A percentile compares a stretch with the other conserved stretches of the same genome.
Conservation (phyloP, 352 stramenopile genomes). For the Globisporangium cystogenes region DNA sequence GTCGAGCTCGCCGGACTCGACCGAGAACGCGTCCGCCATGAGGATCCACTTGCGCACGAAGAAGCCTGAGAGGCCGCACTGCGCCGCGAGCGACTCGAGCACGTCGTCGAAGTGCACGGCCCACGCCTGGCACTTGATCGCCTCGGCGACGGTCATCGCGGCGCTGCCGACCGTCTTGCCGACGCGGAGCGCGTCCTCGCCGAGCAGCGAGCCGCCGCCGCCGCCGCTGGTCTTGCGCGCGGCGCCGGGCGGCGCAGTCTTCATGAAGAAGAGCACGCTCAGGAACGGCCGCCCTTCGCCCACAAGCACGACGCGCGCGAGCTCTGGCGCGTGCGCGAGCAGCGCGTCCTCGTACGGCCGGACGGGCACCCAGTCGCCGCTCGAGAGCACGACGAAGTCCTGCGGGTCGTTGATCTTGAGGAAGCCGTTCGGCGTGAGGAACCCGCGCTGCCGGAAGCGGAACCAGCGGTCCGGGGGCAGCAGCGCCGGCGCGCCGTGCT, state of each 20-base stretch:
- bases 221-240: constrained; percentile 16
- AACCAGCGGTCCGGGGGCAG: constrained; percentile 39
- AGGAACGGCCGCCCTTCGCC: constrained; percentile 66
- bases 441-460: constrained; percentile 43
- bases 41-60: constrained; percentile 78
- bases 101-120: constrained; percentile 69
- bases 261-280: constrained; percentile 75
- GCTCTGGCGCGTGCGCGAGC: constrained; percentile 36
- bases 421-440: constrained; percentile 67
- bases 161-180: constrained; percentile 25
- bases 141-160: constrained; percentile 50
- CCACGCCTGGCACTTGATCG: constrained; percentile 65
- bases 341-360: constrained; percentile 57
- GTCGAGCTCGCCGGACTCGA: constrained; percentile 70
- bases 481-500: background rate
- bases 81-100: constrained; percentile 38
- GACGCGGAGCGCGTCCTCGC: constrained; percentile 45
- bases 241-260: constrained; percentile 22
- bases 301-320: constrained; percentile 62
- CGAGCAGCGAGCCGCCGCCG: no score
- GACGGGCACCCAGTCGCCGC: constrained; percentile 67
- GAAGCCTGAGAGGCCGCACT: constrained; percentile 52
- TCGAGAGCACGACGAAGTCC: constrained; percentile 70
- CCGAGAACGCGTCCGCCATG: constrained; percentile 57
- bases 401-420: constrained; percentile 63